Evolutionary conservation across 2,329 filamentous ascomycete species (phyloP), one percentile per base, ranked within the genome.

Genomic region (Lachnellula subtilissima): DNA sequence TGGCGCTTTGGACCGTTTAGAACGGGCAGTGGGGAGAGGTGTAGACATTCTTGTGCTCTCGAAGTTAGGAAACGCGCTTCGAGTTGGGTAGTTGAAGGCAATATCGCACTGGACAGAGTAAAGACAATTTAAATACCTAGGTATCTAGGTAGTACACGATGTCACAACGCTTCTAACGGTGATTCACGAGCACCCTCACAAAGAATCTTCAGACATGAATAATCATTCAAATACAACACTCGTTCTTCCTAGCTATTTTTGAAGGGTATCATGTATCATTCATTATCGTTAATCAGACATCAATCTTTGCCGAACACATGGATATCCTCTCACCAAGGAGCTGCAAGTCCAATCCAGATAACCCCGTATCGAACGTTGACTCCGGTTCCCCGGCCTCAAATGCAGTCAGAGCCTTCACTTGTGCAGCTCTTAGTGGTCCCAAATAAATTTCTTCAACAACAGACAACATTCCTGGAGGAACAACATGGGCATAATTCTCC

Each of bases 381-480:
- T 53, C 52, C 36, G 48, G 23, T 11, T 53, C 48, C 1, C 42
- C 25, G 8, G 46, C 43, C 11, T 54, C 56, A 8, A 62, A 48
- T 11, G 45, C 32, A n/a, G 46, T 53, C 2, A 66, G 19, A 11
- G 56, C 51, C 47, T 61, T 67, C 50, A 70, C 73, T 9, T 77
- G 75, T 0, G 76, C 75, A 28, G 72, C 68, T 50, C 76, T 61
- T 49, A 86, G 64, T 3, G 84, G 84, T 53, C 78, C 75, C 2
- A 81, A 73, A 66, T 83, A 86, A 32, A 83, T 73, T 63, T 83
- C 77, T 66, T 82, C 78, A 22, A 86, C 78, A 0, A 81, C 78
- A 8, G 76, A 75, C 1, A 77, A 75, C 78, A 85, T 82, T 0
- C 80, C 81, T 2, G 71, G 71, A 1, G 84, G 83, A 9, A 83